Base-by-base conservation (phyloP, 768 basidiomycete genomes). In the Boletus rubroflammeus region DNA sequence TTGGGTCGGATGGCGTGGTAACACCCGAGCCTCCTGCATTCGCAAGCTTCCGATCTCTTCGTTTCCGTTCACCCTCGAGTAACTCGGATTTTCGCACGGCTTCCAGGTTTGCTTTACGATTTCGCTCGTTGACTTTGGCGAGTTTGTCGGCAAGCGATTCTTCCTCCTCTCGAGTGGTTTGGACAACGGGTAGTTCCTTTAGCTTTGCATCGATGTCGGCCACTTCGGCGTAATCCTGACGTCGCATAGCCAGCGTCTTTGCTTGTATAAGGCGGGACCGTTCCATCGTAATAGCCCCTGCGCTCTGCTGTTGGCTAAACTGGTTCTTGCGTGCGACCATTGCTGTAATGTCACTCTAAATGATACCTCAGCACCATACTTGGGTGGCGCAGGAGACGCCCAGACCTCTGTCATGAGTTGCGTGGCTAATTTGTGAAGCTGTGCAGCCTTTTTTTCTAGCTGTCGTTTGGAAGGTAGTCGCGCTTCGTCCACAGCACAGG, bases 41-140 rank as follows among this genome's bases (percentile, higher is more conserved):
- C 10, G 73, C 78, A 23, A 84, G 66, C 65, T 81, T 86, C 21
- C 89, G 77, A 52, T 90, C 87, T 45, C 79, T 75, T 51, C 85
- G 76, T 71, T 87, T 89, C 46, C 84, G 76, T 65, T 92, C 90
- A 8, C 78, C 73, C 61, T 85, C 84, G 32, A 75, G 74, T 32
- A 85, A 68, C 70, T 96, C 93, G 0, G 89, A 88, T 58, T 81
- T 83, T 54, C 90, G 78, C 49, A 93, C 82, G 4, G 82, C 82
- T 63, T 95, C 96, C 60, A 83, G 58, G 53, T 96, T 96, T 29
- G 87, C 86, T 67, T 82, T 86, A 52, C 90, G 81, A 69, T 98
- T 98, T 52, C 93, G 82, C 72, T 94, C 92, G 66, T 96, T 98
- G 50, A 98, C 85, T 65, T 75, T 83, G 15, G 89, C 82, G 25